Evolutionary conservation across 2,329 filamentous ascomycete species (phyloP), one percentile per base, ranked within the genome.

Genomic region (Calcarisporium arbuscula): DNA sequence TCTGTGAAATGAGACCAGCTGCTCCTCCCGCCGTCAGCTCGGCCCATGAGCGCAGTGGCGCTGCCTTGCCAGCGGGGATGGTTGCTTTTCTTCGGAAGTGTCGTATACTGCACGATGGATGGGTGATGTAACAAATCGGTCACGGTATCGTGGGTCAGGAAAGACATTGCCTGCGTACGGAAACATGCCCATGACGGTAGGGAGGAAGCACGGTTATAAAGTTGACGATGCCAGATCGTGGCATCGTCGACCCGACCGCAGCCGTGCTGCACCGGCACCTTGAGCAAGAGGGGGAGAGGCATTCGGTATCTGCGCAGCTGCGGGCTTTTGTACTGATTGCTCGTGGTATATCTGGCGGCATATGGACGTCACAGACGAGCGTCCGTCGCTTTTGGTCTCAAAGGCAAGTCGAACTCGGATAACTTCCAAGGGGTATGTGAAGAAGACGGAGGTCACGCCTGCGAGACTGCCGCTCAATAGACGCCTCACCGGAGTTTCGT

Each of bases 161-260:
- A 98, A 2, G 88, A 95, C 52, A 94, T 82, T n/a, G 49, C 92
- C 92, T 2, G 92, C 92, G 53, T 98, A 98, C 0, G 92, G 92
- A 1, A 98, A 67, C 90, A 98, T 98, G 48, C 92, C 92, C 40
- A 94, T 70, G 5, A 98, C 61, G 0, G 92, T 96, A 0, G 90
- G 85, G 0, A 80, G 77, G 58, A 98, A 98, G 32, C 92, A 92
- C 31, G 92, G 80, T 62, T 95, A 98, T 58, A 98, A 98, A n/a
- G 60, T 98, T 98, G 36, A 77, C 62, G 1, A 96, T 57, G 5
- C 90, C 90, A 9, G 71, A 72, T 18, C 68, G 70, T 1, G 85
- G 81, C 4, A 56, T 67, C 1, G 77, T 63, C 0, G 64, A 57
- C 10, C 64, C 54, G 3, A 65, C 57, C 2, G 43, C 64, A 0